Base-by-base conservation (phyloP, 164 flowering plant species). In the Magnolia officinalis region DNA sequence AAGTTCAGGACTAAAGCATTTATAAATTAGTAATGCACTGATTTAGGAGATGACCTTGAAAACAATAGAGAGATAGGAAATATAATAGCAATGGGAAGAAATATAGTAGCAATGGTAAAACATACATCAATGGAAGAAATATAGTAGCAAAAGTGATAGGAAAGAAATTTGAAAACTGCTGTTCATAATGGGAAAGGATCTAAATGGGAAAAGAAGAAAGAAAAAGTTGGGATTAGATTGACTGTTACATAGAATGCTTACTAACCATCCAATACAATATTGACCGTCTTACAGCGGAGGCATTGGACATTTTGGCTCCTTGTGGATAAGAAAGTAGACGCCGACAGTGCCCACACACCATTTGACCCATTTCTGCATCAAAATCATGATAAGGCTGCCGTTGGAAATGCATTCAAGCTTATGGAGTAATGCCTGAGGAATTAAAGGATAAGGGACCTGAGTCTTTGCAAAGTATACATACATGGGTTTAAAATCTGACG, bases 321-420 rank as follows among this genome's bases (percentile, higher is more conserved):
- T 50, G 83, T 2, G 90, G 87, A 81, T 92, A 95, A 26, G 88
- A 82, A n/a, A 91, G 89, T 72, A 92, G 79, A 16, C 82, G 85
- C 18, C 86, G 93, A 81, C 97, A 95, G 19, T 87, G 84, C 74
- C 98, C 98, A 83, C 98, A 95, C 70, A 90, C 92, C 90, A 95
- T 83, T 82, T 95, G 97, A 81, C 88, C 93, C 86, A 83, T 85
- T 74, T 89, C 96, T 92, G 88, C 87, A 80, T 14, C 76, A 51
- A 55, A 75, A 66, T 29, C 18, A 67, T 26, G 49, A 67, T 2
- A 66, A 8, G 16, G 59, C 59, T 52, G 3, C 16, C 16, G 16
- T 52, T 9, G 8, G 59, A 52, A 52, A 52, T 52, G 59, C 10
- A 52, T 52, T 52, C 59, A 52, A 14, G 59, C 59, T 8, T 52